phyloP scores from a whole-genome alignment of 2,329 filamentous ascomycete genomes.

The Xylariales sp. region DNA sequence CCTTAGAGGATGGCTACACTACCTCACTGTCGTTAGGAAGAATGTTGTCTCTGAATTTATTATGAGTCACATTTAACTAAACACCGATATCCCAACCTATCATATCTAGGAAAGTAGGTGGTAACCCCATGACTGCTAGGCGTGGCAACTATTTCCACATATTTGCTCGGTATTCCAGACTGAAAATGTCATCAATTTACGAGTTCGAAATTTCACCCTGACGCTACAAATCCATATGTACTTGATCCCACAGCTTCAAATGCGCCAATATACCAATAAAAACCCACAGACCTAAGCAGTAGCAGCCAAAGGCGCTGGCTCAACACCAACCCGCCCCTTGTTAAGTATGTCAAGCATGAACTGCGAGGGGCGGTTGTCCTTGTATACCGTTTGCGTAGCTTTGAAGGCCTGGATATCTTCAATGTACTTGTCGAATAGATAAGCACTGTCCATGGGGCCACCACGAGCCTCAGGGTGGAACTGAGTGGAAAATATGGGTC shows the following conservation, averaged over 20 bases:
- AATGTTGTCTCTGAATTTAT: too few relatives aligned
- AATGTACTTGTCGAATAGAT: constrained; percentile 96
- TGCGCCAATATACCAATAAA: constrained; percentile 1
- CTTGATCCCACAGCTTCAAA: not conserved
- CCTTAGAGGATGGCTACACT: too few relatives aligned
- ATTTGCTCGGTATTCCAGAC: not conserved
- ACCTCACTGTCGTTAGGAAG: too few relatives aligned
- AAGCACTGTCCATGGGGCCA: constrained; percentile 93
- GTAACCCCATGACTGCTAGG: not conserved
- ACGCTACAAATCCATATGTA: constrained; percentile 9
- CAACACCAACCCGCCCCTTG: constrained; percentile 94
- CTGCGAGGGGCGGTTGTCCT: constrained; percentile 88
- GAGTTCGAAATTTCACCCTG: not conserved
- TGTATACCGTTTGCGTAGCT: constrained; percentile 79
- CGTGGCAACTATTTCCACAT: not conserved
- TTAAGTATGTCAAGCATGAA: constrained; percentile 90
- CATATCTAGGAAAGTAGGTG: not conserved
- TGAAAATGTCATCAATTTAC: constrained; percentile 2
- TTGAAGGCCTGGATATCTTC: constrained; percentile 92
- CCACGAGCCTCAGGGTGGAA: constrained; percentile 99
- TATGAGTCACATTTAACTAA: too few relatives aligned
- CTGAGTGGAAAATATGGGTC: constrained; percentile 97
- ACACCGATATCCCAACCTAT: too few relatives aligned
- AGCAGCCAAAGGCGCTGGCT: constrained; percentile 70
- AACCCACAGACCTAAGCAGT: constrained; percentile 52